Percentiles rank a stretch among this genome's conserved stretches.
phyloP scores from a whole-genome alignment of 495 filamentous ascomycete species.

The Lasiosphaeriaceae sp. region DNA sequence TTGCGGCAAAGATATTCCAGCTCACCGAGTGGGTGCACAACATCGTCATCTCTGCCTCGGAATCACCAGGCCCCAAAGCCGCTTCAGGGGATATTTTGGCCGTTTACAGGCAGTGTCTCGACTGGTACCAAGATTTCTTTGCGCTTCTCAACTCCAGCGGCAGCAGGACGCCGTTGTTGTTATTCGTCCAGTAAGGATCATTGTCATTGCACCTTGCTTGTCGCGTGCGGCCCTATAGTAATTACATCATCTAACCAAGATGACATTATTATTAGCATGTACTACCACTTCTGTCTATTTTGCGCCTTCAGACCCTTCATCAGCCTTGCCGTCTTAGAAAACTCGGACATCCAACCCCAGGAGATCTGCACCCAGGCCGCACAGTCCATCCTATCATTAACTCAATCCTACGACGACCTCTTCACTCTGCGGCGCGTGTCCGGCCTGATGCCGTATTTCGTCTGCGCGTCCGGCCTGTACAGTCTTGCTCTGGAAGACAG shows the following conservation, averaged over 20 bases:
- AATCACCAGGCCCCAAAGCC: background rate
- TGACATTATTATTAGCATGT: background rate
- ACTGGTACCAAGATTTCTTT: constrained; percentile 7
- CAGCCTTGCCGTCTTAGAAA: background rate
- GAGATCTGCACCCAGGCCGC: constrained; percentile 4
- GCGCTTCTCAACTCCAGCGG: background rate
- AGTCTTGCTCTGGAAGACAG: constrained; percentile 7
- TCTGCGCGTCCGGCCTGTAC: constrained; percentile 3
- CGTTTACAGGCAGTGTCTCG: constrained; percentile 1
- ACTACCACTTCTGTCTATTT: constrained; percentile 9
- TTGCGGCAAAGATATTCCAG: constrained; percentile 4
- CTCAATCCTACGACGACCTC: constrained; percentile 9
- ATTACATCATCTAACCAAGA: background rate
- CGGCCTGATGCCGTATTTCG: constrained; percentile 3
- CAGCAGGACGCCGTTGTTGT: constrained; percentile 2
- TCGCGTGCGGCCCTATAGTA: background rate
- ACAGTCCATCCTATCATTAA: constrained; percentile 5
- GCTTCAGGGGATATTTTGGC: background rate
- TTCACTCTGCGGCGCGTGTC: constrained; percentile 8
- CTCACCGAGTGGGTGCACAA: constrained; percentile 7
- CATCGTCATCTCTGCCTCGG: background rate
- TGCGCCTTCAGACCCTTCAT: constrained; percentile 5
- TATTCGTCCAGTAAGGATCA: constrained; percentile 6
- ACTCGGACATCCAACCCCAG: background rate
- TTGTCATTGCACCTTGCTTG: background rate